Evolutionary conservation across 1,284 basidiomycete species (phyloP).

Genomic region (Tylopilus sp.): DNA sequence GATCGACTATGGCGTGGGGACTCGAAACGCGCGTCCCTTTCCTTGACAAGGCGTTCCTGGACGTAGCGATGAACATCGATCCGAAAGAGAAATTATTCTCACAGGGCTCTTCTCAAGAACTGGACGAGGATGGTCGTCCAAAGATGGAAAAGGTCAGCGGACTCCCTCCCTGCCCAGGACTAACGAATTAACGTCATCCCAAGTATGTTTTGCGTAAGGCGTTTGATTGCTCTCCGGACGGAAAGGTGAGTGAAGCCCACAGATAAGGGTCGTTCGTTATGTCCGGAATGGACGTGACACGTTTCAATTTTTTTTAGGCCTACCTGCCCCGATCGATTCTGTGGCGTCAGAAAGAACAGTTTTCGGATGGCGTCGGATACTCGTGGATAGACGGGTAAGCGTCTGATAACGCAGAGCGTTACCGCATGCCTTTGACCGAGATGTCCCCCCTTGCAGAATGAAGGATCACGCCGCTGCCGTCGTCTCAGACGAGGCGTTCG

Average conservation of each 20-base stretch:
- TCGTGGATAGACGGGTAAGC: constrained; percentile 97
- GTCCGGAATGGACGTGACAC: not conserved
- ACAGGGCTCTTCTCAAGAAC: constrained; percentile 74
- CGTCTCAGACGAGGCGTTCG: constrained; percentile 83
- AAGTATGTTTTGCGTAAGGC: constrained; percentile 97
- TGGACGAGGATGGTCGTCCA: constrained; percentile 83
- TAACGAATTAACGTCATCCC: constrained; percentile 8
- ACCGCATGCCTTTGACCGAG: not conserved
- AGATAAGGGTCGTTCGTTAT: not conserved
- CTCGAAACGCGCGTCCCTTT: constrained; percentile 98
- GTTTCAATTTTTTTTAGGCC: constrained; percentile 49
- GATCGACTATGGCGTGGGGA: constrained; percentile 99
- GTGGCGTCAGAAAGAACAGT: constrained; percentile 99
- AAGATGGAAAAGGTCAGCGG: constrained; percentile 85
- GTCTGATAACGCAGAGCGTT: not conserved
- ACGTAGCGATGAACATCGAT: constrained; percentile 90
- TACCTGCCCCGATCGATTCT: constrained; percentile 94
- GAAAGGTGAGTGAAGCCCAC: constrained; percentile 53
- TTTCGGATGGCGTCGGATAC: constrained; percentile 99
- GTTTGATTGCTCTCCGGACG: constrained; percentile 86
- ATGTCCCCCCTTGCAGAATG: constrained; percentile 50
- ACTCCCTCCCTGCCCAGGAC: not conserved
- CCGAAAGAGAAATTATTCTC: constrained; percentile 88
- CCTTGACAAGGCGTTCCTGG: constrained; percentile 96
- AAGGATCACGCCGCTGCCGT: constrained; percentile 80